Conservation (phyloP, 192 early-diverging fungal species). For the Thamnidium elegans region DNA sequence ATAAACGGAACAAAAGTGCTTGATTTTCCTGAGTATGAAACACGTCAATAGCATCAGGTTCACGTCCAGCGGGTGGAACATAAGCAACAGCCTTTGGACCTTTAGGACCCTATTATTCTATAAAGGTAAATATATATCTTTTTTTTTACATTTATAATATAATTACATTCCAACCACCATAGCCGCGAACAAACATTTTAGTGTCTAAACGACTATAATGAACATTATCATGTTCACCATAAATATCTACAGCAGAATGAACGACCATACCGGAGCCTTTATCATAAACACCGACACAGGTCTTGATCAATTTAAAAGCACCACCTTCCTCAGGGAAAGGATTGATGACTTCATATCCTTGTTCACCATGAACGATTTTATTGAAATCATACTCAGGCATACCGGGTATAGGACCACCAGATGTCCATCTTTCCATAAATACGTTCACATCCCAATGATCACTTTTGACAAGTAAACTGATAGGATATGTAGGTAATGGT, state of each 20-base stretch:
- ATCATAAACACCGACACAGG: conserved; percentile 66
- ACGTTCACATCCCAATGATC: conserved; percentile 53
- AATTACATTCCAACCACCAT: conserved; percentile 63
- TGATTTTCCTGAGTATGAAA: conserved; percentile 47
- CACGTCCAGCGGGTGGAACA: conserved; percentile 50
- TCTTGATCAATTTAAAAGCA: conserved; percentile 53
- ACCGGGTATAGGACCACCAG: conserved; percentile 46
- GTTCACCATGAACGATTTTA: conserved; percentile 75
- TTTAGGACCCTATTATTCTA: conserved; percentile 62
- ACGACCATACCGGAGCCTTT: conserved; percentile 72
- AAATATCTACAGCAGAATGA: conserved; percentile 52
- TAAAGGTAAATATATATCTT: no score
- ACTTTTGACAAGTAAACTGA: conserved; percentile 62
- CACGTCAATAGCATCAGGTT: conserved; percentile 55
- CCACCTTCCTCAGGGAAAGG: conserved; percentile 58
- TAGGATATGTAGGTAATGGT: conserved; percentile 70
- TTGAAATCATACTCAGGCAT: conserved; percentile 65
- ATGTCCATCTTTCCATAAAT: conserved; percentile 41
- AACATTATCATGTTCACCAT: conserved; percentile 39
- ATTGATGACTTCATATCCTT: conserved; percentile 56
- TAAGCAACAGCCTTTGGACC: conserved; percentile 54
- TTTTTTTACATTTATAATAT: no score
- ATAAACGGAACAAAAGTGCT: conserved; percentile 71
- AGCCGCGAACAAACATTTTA: conserved; percentile 64
- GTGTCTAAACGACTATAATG: conserved; percentile 48